Base-by-base conservation (phyloP, 306 rosid species). In the Arachis hypogaea region DNA sequence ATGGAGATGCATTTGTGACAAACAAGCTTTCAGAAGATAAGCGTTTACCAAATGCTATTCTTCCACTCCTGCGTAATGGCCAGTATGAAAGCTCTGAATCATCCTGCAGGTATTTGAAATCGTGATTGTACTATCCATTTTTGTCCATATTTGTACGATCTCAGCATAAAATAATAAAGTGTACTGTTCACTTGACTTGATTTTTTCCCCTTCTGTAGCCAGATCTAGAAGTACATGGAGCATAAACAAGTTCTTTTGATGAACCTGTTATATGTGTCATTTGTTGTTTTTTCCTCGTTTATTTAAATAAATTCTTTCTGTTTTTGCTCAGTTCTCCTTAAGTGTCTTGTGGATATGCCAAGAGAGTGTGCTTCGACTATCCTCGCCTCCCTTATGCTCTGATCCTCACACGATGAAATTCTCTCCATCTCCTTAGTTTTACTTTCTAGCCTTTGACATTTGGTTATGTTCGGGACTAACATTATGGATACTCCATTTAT, bases 81-180 rank as follows among this genome's bases (percentile, higher is more conserved):
- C 99, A 95, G 76, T 92, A 92, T 79, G 99, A 92, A 90, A 95
- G 99, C 82, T 95, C 99, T 59, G 99, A 95, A 59, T 92, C 99
- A 73, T 92, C 99, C 74, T 87, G 90, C 78, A 95, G 99, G 99
- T 95, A 88, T 44, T 30, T 62, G 74, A 59, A 38, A 75, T 67
- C 59, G 50, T 84, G n/a, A 47, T 76, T 72, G 8, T 72, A 69
- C 64, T 4, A 70, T 52, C 62, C 72, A 51, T 75, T 65, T 70
- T 70, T 41, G 72, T 74, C 10, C 54, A 80, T 63, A 56, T 50
- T 65, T 28, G 41, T 63, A 44, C 57, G 46, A 77, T 36, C 18
- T 18, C 18, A n/a, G 28, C 75, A 69, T 66, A 63, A 22, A 69
- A 14, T 52, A 29, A 10, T 71, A 47, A 59, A 40, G 60, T 52